Evolutionary conservation across 352 stramenopile species (phyloP).

Genomic region (Bremia lactucae): DNA sequence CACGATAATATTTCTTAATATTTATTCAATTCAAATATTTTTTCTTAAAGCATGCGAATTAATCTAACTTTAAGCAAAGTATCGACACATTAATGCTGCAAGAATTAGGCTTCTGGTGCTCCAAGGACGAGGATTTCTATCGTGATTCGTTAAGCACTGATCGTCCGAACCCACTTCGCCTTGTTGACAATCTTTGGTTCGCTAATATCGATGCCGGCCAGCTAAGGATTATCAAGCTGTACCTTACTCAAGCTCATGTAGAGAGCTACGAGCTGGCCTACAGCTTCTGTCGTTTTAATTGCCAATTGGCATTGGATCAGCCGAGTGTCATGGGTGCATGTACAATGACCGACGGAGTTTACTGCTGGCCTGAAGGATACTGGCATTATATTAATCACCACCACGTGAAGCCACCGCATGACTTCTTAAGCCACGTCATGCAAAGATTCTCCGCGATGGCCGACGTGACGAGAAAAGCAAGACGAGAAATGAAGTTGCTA

Average conservation of each 20-base stretch:
- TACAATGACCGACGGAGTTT: slow-evolving; percentile 65
- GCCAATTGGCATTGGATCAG: slow-evolving; percentile 20
- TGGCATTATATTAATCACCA: slow-evolving; percentile 63
- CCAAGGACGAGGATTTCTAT: slow-evolving; percentile 1
- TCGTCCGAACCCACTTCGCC: slow-evolving; percentile 30
- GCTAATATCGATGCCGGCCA: slow-evolving; percentile 3
- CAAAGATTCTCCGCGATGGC: slow-evolving; percentile 23
- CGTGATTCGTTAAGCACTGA: slow-evolving; percentile 1
- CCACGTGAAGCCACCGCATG: slow-evolving; percentile 45
- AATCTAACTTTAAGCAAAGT: too few relatives aligned
- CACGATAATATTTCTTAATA: too few relatives aligned
- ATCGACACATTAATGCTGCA: too few relatives aligned
- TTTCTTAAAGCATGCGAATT: too few relatives aligned
- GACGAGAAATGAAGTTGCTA: slow-evolving; percentile 21
- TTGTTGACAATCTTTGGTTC: slow-evolving; percentile 52
- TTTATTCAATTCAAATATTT: too few relatives aligned
- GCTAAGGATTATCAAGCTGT: slow-evolving; percentile 37
- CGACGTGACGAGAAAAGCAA: slow-evolving; percentile 18
- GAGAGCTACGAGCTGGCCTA: slow-evolving; percentile 76
- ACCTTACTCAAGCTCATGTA: slow-evolving; percentile 47
- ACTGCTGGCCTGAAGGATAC: slow-evolving; percentile 70
- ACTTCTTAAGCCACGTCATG: slow-evolving; percentile 48
- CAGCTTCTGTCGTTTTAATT: slow-evolving; percentile 72
- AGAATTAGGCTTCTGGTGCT: slow-evolving; percentile 51
- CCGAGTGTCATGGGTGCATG: slow-evolving; percentile 57